phyloP scores from a whole-genome alignment of 495 filamentous ascomycete genomes.

The Aspergillus wentii region DNA sequence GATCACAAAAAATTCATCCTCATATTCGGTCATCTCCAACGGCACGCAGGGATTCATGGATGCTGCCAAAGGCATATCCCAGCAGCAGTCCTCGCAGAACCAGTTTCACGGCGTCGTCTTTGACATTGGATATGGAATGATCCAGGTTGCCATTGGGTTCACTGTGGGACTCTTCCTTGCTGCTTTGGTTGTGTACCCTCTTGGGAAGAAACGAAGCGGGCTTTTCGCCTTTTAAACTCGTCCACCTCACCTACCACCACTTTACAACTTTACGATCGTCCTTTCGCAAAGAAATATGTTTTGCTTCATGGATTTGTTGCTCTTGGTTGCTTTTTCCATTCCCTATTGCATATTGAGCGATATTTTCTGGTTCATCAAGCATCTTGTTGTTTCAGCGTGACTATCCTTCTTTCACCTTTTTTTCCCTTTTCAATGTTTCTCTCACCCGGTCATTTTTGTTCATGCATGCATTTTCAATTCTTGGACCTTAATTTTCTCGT shows the following conservation, averaged over 20 bases:
- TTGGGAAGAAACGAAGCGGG: conserved; percentile 80
- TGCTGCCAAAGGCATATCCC: conserved; percentile 33
- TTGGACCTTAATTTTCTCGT: too few relatives aligned
- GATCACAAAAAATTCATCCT: conserved; percentile 53
- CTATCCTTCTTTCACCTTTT: too few relatives aligned
- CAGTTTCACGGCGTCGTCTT: conserved; percentile 57
- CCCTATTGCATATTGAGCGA: too few relatives aligned
- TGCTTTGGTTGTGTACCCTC: conserved; percentile 81
- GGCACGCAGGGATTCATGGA: conserved; percentile 46
- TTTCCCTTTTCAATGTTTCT: too few relatives aligned
- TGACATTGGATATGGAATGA: conserved; percentile 80
- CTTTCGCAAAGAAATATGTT: too few relatives aligned
- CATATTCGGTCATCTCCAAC: conserved; percentile 42
- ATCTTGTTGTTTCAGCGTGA: too few relatives aligned
- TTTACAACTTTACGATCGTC: too few relatives aligned
- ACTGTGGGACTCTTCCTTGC: conserved; percentile 84
- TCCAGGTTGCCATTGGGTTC: conserved; percentile 89
- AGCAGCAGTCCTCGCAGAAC: conserved; percentile 10
- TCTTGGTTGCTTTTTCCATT: too few relatives aligned
- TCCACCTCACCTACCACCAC: background rate
- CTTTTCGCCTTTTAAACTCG: conserved; percentile 74
- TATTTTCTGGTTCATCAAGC: too few relatives aligned
- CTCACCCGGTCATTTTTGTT: too few relatives aligned
- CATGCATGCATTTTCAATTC: too few relatives aligned
- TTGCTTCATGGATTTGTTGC: too few relatives aligned